phyloP scores from a whole-genome alignment of 345 rosid genomes.

The Moringa oleifera region DNA sequence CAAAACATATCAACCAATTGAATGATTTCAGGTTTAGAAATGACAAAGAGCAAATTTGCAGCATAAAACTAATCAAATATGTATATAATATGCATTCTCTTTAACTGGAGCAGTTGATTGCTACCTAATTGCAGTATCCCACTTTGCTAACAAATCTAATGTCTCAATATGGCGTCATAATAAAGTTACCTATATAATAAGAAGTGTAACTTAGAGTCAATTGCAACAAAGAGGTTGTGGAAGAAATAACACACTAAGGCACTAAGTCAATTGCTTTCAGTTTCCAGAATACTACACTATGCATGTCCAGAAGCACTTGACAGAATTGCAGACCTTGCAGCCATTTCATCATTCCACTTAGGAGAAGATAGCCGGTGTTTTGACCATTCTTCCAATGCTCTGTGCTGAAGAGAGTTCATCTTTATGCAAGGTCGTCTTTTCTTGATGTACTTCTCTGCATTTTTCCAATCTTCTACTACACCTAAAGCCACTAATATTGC shows the following conservation, averaged over 20 bases:
- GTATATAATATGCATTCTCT: no score
- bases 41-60: no score
- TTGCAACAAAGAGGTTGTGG: background rate
- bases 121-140: no score
- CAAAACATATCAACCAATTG: no score
- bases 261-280: background rate
- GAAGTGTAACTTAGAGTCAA: no score
- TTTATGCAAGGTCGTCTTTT: constrained; percentile 45
- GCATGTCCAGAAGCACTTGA: constrained; percentile 1
- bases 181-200: no score
- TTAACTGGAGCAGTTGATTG: no score
- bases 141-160: no score
- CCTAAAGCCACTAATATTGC: constrained; percentile 60
- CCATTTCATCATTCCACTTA: constrained; percentile 10
- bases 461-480: constrained; percentile 58
- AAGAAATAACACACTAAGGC: background rate
- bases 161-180: no score
- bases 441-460: constrained; percentile 45
- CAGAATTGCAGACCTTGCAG: background rate
- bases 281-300: background rate
- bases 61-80: no score
- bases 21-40: no score
- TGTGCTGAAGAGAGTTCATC: constrained; percentile 47
- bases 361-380: constrained; percentile 34
- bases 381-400: constrained; percentile 63